A percentile compares a stretch with the other conserved stretches of the same genome.
Conservation (phyloP, 108 stramenopile species). For the Cyclotella atomus region DNA sequence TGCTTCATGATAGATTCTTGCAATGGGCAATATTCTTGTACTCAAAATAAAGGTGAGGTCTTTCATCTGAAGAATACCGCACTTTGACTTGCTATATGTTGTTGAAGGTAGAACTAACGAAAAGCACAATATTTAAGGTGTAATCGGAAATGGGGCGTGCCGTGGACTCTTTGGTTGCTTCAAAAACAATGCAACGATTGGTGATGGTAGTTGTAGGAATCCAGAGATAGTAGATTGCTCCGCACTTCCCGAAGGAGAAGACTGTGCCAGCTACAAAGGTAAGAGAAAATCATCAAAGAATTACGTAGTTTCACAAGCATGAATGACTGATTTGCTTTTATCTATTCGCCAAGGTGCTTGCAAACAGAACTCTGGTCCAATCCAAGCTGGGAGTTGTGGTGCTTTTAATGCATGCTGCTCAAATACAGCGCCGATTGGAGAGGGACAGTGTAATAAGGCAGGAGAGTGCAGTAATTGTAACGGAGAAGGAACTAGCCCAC, state of each 20-base stretch:
- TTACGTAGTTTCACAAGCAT: too few species aligned
- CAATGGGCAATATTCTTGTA: neutral
- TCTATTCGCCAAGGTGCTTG: neutral
- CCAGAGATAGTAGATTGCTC: neutral
- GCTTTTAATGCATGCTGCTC: neutral
- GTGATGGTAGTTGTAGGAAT: neutral
- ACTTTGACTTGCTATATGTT: neutral
- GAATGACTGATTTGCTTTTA: too few species aligned
- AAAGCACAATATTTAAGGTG: neutral
- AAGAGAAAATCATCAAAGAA: too few species aligned
- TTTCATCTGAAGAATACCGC: neutral
- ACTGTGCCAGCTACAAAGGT: neutral
- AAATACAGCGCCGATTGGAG: neutral
- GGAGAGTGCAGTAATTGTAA: slow-evolving; percentile 5
- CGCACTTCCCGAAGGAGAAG: neutral
- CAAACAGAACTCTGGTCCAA: neutral
- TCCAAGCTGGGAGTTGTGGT: neutral
- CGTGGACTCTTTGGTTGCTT: slow-evolving; percentile 1
- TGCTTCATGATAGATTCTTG: too few species aligned
- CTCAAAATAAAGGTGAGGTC: neutral
- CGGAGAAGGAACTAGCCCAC: too few species aligned
- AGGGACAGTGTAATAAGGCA: neutral
- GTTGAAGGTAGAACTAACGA: neutral
- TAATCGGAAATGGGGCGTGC: neutral
- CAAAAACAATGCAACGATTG: neutral